Evolutionary conservation across 768 basidiomycete genomes (phyloP).

Genomic region (Pleurotus cornucopiae): DNA sequence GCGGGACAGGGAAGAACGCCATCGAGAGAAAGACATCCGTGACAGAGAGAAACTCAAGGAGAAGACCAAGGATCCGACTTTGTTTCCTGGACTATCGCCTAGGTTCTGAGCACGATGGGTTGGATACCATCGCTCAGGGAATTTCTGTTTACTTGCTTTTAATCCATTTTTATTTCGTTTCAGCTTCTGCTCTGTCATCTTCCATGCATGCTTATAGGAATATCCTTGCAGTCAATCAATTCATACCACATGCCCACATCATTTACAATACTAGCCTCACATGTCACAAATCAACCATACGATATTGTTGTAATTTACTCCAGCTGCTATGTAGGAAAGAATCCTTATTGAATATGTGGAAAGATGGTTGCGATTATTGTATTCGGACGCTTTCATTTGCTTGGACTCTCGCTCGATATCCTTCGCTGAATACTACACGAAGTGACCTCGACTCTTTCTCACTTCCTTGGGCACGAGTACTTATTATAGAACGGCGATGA

Average conservation of each 20-base stretch:
- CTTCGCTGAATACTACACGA: background rate
- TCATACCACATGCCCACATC: conserved; percentile 1
- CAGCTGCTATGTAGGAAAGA: background rate
- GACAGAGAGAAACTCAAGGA: conserved; percentile 18
- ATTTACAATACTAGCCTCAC: background rate
- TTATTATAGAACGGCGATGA: no score
- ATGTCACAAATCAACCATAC: background rate
- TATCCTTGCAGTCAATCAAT: conserved; percentile 4
- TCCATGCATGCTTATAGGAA: conserved; percentile 5
- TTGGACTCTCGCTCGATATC: background rate
- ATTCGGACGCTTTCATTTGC: background rate
- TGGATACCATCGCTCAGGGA: background rate
- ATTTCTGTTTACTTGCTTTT: conserved; percentile 1
- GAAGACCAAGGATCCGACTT: background rate
- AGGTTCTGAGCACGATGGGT: background rate
- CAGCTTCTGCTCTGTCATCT: conserved; percentile 11
- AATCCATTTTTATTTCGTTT: conserved; percentile 24
- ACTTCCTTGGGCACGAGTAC: no score
- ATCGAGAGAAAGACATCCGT: conserved; percentile 35
- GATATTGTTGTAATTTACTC: conserved; percentile 5
- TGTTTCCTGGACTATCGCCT: background rate
- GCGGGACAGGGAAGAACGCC: conserved; percentile 32
- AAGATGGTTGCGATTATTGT: background rate
- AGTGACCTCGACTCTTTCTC: no score
- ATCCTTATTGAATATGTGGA: background rate